phyloP scores from a whole-genome alignment of 352 stramenopile species.

The Phytophthora multivora region DNA sequence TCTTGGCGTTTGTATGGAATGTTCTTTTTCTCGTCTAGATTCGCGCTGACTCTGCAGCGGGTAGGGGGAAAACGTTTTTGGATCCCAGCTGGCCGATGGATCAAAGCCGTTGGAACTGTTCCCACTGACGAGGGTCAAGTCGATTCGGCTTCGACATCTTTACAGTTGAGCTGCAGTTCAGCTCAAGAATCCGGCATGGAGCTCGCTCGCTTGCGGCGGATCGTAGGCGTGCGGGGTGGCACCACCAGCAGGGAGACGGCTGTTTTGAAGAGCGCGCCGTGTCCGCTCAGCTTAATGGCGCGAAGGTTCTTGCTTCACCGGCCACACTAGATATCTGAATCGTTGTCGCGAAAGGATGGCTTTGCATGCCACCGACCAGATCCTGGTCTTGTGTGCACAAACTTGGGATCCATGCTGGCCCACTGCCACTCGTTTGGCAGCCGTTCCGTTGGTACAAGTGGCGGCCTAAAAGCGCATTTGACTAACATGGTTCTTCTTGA shows the following conservation, averaged over 20 bases:
- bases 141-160: background rate
- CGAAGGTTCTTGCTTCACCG: background rate
- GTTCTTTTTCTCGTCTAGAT: slow-evolving; percentile 3
- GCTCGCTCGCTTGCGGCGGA: slow-evolving; percentile 1
- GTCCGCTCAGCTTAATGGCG: background rate
- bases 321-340: slow-evolving; percentile 6
- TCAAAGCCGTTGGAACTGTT: background rate
- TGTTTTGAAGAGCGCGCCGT: background rate
- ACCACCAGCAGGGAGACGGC: slow-evolving; percentile 3
- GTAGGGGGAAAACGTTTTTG: slow-evolving; percentile 17
- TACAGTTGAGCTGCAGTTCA: slow-evolving; percentile 1
- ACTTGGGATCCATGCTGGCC: background rate
- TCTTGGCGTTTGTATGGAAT: slow-evolving; percentile 24
- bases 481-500: background rate
- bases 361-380: slow-evolving; percentile 7
- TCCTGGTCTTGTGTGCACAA: slow-evolving; percentile 5
- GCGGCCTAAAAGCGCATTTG: background rate
- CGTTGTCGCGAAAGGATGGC: background rate
- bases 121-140: slow-evolving; percentile 18
- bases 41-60: slow-evolving; percentile 10
- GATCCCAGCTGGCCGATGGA: no score
- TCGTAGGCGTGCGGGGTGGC: background rate
- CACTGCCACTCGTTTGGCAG: background rate
- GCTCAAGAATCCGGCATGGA: slow-evolving; percentile 11
- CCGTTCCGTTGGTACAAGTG: slow-evolving; percentile 10